Evolutionary conservation across 208 protist species (phyloP), one percentile per base, ranked within the genome.

Genomic region (Herpetomonas samuelpessoai): DNA sequence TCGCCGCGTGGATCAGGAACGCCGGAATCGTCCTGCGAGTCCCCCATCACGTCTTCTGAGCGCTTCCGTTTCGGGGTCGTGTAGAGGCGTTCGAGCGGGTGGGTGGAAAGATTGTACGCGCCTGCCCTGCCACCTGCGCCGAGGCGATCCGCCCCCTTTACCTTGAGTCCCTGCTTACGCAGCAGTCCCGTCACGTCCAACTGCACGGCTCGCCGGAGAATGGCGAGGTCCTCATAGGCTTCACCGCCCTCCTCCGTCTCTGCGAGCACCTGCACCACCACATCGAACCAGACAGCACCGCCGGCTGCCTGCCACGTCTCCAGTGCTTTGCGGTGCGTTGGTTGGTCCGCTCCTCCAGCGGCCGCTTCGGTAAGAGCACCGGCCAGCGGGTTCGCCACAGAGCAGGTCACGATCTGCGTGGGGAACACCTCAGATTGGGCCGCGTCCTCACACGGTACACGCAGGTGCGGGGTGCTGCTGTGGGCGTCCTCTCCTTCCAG

Each of bases 351-450:
- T 30, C 28, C 49, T 55, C 19, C 16, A 24, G n/a, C n/a, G n/a
- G n/a, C n/a, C n/a, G n/a, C n/a, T n/a, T n/a, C n/a, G n/a, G n/a
- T n/a, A n/a, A n/a, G n/a, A n/a, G n/a, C n/a, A n/a, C n/a, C 44
- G 44, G 12, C 44, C 0, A 76, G 63, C 3, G 85, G 85, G 35
- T 79, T 66, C 4, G 54, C 68, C 46, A 92, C 54, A 39, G 61
- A 68, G 59, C 85, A 92, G 7, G 71, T 77, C 18, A 92, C 49
- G 28, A 92, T 66, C 58, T 92, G 79, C 12, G 59, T 49, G 0
- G 85, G 85, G 46, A 89, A 92, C 9, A 85, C n/a, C 25, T 39
- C 25, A 0, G 85, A 92, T 6, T 57, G 49, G 6, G 18, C 56
- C 2, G 75, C 71, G 6, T 63, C 19, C 45, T 51, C 44, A 50